Percentiles rank a stretch among this genome's conserved stretches.
Evolutionary conservation across 1,284 basidiomycete species (phyloP).

Genomic region (Fereydounia khargensis): DNA sequence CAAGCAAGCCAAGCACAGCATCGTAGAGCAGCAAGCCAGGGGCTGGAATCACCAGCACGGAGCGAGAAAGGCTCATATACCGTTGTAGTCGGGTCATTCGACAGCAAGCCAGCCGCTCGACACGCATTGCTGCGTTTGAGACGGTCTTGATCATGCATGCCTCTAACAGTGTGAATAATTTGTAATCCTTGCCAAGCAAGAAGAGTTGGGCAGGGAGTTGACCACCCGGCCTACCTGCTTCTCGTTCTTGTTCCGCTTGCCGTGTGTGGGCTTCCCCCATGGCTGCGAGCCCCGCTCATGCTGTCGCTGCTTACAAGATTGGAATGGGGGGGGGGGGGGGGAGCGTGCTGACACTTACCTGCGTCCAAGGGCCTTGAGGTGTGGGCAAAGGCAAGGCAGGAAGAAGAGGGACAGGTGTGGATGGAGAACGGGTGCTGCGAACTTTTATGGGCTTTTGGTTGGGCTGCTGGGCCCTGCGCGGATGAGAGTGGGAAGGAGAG

Average conservation of each 20-base stretch:
- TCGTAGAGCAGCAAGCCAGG: background rate
- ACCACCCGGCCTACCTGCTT: background rate
- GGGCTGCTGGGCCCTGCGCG: no score
- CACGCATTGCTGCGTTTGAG: conserved; percentile 45
- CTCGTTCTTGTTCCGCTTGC: background rate
- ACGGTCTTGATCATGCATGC: conserved; percentile 9
- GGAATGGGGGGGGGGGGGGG: no score
- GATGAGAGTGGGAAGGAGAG: no score
- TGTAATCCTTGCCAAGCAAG: conserved; percentile 43
- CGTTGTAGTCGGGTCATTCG: conserved; percentile 54
- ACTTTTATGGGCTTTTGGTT: no score
- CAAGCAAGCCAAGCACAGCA: background rate
- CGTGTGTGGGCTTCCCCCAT: background rate
- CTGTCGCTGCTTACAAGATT: no score
- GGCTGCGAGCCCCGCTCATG: no score
- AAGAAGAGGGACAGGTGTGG: no score
- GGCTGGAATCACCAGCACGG: no score
- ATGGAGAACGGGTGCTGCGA: no score
- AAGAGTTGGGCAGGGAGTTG: background rate
- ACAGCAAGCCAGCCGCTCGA: conserved; percentile 10
- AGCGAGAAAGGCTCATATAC: conserved; percentile 47
- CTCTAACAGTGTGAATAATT: conserved; percentile 54
- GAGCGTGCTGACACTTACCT: no score
- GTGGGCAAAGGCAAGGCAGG: no score
- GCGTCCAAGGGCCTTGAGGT: no score